Percentiles rank a stretch among this genome's conserved stretches.
Conservation (phyloP, 495 filamentous ascomycete genomes). For the Aspergillus kassunensis region DNA sequence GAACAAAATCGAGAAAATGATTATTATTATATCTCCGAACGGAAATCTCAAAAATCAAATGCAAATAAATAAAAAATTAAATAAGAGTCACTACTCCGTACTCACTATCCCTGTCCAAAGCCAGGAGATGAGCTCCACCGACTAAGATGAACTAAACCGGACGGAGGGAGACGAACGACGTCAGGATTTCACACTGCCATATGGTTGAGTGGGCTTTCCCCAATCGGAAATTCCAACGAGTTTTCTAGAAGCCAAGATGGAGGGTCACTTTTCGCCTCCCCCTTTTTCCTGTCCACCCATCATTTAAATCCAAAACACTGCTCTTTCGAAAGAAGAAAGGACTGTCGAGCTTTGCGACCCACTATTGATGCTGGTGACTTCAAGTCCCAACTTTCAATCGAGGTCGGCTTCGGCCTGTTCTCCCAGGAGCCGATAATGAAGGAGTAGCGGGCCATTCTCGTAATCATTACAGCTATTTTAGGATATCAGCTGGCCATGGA, state of each 20-base stretch:
- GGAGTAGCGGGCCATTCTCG: background rate
- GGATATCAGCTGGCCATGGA: background rate
- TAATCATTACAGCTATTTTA: background rate
- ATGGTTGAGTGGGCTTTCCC: constrained; percentile 21
- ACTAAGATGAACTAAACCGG: background rate
- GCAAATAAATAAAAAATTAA: constrained; percentile 8
- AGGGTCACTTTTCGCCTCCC: constrained; percentile 10
- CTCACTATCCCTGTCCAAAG: constrained; percentile 31
- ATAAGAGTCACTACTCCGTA: too few species aligned
- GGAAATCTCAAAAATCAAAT: constrained; percentile 8
- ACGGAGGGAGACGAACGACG: constrained; percentile 23
- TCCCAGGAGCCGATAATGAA: background rate
- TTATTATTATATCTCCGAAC: constrained; percentile 3
- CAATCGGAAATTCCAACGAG: constrained; percentile 38
- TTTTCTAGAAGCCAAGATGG: constrained; percentile 37
- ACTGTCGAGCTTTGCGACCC: background rate
- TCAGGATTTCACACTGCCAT: constrained; percentile 24
- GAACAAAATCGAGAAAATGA: constrained; percentile 5
- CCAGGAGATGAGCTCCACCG: constrained; percentile 31
- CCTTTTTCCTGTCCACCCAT: constrained; percentile 19
- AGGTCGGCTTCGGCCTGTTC: constrained; percentile 7
- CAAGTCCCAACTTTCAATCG: too few species aligned
- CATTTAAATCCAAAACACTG: constrained; percentile 9
- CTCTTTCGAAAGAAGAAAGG: background rate
- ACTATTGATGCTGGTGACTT: background rate